A percentile compares a stretch with the other conserved stretches of the same genome.
Conservation (phyloP, 2,329 filamentous ascomycete species). For the Trichoderma gracile region DNA sequence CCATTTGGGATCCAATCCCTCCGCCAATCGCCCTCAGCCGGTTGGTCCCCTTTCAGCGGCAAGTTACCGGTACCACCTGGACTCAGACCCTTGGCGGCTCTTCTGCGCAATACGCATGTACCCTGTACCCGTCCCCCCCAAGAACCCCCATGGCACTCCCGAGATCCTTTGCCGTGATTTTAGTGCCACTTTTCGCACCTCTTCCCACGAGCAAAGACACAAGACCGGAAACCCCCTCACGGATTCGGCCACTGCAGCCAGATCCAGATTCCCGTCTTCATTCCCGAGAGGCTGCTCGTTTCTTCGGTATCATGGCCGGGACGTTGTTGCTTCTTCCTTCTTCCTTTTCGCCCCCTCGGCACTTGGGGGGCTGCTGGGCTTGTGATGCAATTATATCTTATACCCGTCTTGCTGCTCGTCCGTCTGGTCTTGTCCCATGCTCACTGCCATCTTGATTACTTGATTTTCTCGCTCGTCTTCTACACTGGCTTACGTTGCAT, state of each 20-base stretch:
- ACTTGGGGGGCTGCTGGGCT: neutral
- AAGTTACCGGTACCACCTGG: neutral
- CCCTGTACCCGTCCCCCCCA: neutral
- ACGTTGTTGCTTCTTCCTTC: neutral
- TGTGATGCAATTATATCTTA: conserved; percentile 1
- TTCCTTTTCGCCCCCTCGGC: neutral
- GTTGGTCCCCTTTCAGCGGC: neutral
- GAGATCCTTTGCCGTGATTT: conserved; percentile 25
- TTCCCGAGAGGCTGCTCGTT: neutral
- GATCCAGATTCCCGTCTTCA: neutral
- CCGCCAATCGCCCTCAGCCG: neutral
- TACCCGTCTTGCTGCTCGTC: neutral
- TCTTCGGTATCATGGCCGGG: neutral
- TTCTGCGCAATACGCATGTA: neutral
- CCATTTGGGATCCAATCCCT: neutral
- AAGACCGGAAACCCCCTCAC: neutral
- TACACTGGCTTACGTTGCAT: neutral
- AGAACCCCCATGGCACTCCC: conserved; percentile 10
- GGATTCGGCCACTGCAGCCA: neutral
- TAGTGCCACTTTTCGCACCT: conserved; percentile 16
- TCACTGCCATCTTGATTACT: neutral
- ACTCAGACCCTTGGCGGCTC: neutral
- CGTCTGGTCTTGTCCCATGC: neutral
- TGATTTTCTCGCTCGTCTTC: neutral
- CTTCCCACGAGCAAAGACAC: conserved; percentile 7